Evolutionary conservation across 2,329 filamentous ascomycete genomes (phyloP).

Genomic region (Colletotrichum sp.): DNA sequence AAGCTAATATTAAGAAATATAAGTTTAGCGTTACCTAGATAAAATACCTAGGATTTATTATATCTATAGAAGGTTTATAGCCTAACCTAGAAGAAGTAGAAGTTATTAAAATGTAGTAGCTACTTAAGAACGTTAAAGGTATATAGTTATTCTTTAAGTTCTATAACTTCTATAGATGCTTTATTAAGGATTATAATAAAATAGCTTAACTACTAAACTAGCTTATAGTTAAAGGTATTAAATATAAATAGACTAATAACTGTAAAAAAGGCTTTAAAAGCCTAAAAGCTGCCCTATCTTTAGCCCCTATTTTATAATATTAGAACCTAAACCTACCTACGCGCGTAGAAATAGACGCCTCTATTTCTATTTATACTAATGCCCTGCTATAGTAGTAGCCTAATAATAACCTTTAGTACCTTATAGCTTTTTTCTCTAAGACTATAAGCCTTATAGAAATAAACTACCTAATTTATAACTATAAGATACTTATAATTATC

Average conservation of each 20-base stretch:
- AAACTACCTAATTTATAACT: not conserved
- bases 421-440: not conserved
- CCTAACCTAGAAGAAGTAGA: too few relatives aligned
- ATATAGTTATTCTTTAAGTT: too few relatives aligned
- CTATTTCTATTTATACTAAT: not conserved
- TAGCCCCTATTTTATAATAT: not conserved
- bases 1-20: not conserved
- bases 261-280: too few relatives aligned
- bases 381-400: not conserved
- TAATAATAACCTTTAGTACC: not conserved
- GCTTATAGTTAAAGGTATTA: not conserved
- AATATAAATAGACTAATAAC: not conserved
- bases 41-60: not conserved
- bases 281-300: not conserved
- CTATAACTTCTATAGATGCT: not conserved
- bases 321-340: not conserved
- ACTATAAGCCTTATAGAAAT: not conserved
- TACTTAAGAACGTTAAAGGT: too few relatives aligned
- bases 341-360: not conserved
- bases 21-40: not conserved
- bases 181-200: not conserved
- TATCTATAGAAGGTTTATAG: not conserved
- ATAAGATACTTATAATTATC: not conserved
- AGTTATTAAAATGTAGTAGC: too few relatives aligned
- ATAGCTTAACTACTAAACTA: not conserved